These are phyloP conservation scores for Ulota crispa DNA, from an alignment of 225 moss, liverwort and hornwort species.

Conservation along the genomic window DNA sequence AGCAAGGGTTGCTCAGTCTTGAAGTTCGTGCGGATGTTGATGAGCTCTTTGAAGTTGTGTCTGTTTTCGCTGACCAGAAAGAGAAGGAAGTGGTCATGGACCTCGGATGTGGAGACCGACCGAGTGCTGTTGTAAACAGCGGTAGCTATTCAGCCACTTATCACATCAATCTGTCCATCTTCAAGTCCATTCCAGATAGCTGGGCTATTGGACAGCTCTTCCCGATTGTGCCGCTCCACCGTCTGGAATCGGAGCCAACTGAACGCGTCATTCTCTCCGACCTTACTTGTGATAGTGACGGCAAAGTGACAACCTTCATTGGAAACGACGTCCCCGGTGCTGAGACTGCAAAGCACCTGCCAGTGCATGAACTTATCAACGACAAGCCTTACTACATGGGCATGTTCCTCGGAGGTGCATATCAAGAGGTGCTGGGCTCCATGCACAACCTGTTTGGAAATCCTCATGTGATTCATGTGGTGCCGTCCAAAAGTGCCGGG, in stretches of 20 bases:
- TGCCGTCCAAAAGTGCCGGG: constrained; percentile 38
- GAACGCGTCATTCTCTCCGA: constrained; percentile 71
- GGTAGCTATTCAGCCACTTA: constrained; percentile 63
- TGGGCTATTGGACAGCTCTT: constrained; percentile 95
- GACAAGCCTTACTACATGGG: constrained; percentile 83
- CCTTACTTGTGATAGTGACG: constrained; percentile 91
- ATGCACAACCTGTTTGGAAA: constrained; percentile 88
- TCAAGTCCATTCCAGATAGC: constrained; percentile 87
- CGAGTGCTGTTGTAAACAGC: constrained; percentile 3
- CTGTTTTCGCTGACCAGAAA: constrained; percentile 25
- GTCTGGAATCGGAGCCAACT: constrained; percentile 66
- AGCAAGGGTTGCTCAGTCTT: constrained; percentile 55
- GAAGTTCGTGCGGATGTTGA: constrained; percentile 72
- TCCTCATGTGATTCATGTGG: constrained; percentile 81
- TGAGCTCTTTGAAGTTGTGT: constrained; percentile 67
- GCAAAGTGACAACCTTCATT: constrained; percentile 75
- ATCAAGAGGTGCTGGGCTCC: constrained; percentile 88
- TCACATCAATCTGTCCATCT: constrained; percentile 82
- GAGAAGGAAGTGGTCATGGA: constrained; percentile 21
- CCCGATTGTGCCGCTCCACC: constrained; percentile 85
- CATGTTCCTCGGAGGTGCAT: constrained; percentile 90
- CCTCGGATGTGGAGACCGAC: constrained; percentile 16
- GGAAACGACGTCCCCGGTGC: constrained; percentile 53
- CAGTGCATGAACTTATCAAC: constrained; percentile 55
- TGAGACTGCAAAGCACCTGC: constrained; percentile 57